phyloP scores from a whole-genome alignment of 306 rosid species.

The Argentina anserina region DNA sequence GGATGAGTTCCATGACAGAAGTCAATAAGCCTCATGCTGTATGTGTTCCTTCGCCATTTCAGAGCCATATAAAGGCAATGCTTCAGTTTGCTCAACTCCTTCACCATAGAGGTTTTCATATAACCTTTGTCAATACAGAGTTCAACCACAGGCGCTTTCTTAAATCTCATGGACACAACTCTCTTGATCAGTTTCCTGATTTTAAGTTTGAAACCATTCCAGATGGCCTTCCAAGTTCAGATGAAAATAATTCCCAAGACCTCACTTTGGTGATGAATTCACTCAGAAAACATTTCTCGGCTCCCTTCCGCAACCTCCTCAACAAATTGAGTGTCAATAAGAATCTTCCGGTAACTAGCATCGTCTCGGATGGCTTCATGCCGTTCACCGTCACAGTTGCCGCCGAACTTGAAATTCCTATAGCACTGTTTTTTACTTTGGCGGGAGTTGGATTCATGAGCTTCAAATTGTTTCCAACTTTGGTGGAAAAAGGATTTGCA shows the following conservation, averaged over 20 bases:
- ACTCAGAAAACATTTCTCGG: neutral
- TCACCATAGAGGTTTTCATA: neutral
- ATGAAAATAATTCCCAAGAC: neutral
- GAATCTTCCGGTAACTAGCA: slow-evolving; percentile 1
- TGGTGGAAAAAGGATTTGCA: neutral
- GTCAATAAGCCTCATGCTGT: slow-evolving; percentile 4
- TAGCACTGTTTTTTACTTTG: neutral
- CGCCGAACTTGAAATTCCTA: neutral
- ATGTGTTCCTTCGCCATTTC: neutral
- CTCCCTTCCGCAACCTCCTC: neutral
- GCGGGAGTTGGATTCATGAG: slow-evolving; percentile 2
- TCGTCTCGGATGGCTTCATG: neutral
- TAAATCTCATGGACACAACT: neutral
- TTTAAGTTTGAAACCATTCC: neutral
- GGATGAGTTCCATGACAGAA: neutral
- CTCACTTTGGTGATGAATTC: neutral
- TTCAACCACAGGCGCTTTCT: slow-evolving; percentile 4
- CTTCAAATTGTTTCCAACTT: neutral
- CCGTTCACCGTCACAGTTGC: slow-evolving; percentile 5
- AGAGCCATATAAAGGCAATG: slow-evolving; percentile 17
- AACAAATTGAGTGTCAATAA: neutral
- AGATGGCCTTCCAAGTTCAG: slow-evolving; percentile 8
- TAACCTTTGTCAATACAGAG: slow-evolving; percentile 18
- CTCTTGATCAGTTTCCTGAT: neutral
- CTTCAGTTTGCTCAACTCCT: neutral